Evolutionary conservation across 1,284 basidiomycete species (phyloP), one percentile per base, ranked within the genome.

Genomic region (Papiliotrema fonsecae): DNA sequence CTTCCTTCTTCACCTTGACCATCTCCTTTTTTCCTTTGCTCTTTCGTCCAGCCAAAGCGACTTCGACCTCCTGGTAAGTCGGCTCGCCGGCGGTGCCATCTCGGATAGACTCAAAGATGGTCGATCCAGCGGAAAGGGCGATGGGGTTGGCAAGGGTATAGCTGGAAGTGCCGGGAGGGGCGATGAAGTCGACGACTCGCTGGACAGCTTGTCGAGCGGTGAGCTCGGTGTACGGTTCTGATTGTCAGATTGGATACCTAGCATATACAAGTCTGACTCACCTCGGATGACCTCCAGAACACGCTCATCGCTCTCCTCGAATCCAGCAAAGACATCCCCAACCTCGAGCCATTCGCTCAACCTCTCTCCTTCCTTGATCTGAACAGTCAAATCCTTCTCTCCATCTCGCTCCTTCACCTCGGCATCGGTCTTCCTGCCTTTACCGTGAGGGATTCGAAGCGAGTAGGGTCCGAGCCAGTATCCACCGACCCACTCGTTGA

Each of bases 171-270:
- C 75, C 73, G n/a, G 71, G 63, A 26, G 72, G 71, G 45, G 75
- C 65, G 41, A 69, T 67, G 49, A 77, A 71, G 51, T 79, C 78
- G 41, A 77, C 66, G 32, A 79, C 65, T 27, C 77, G 70, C 39
- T 77, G 67, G 32, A 79, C 67, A 32, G 77, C 72, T 51, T 74
- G 69, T 14, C 78, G 69, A 14, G 77, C 78, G 35, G 75, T 69
- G 28, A 73, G 69, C 56, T 78, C 77, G 41, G 76, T 76, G 65
- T 76, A 79, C 10, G 76, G 70, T 58, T 77, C 78, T 74, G 57
- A 24, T 26, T 26, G 34, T 38, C 26, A 37, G 27, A 26, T 27
- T n/a, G 36, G 21, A 40, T 28, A 26, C 4, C 2, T 25, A 42
- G 28, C 39, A 45, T n/a, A 39, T 4, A 2, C 34, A 21, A 3